Percentiles rank a stretch among this genome's conserved stretches.
These are phyloP conservation scores for Leptographium wingfieldii DNA, from an alignment of 2,329 filamentous ascomycete genomes.

Conservation along the genomic window DNA sequence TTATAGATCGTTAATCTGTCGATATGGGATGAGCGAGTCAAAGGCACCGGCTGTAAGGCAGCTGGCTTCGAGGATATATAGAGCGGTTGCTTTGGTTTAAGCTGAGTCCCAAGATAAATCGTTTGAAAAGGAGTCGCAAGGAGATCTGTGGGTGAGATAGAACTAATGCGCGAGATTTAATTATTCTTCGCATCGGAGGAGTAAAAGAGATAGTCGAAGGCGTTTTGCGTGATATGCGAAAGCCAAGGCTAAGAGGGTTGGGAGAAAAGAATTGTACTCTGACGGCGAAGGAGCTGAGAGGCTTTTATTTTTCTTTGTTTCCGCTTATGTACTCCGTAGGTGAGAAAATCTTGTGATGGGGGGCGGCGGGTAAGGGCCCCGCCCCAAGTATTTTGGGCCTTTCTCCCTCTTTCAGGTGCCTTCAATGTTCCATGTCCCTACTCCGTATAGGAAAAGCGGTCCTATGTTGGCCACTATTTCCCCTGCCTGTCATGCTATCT, in stretches of 20 bases:
- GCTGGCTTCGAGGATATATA: background rate
- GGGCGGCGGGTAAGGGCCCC: background rate
- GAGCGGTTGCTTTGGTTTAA: background rate
- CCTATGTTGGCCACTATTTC: background rate
- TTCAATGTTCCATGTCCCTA: background rate
- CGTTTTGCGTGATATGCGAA: background rate
- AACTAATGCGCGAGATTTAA: background rate
- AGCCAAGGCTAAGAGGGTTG: background rate
- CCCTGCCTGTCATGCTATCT: background rate
- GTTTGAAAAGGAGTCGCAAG: background rate
- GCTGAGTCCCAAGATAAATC: background rate
- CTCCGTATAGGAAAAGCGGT: background rate
- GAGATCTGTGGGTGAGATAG: background rate
- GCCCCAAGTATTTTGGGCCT: background rate
- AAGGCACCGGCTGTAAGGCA: background rate
- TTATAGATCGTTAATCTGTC: background rate
- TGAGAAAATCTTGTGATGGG: background rate
- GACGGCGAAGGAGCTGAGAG: background rate
- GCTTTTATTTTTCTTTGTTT: constrained; percentile 1
- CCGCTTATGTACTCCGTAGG: background rate
- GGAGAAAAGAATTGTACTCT: background rate
- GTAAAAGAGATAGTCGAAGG: background rate
- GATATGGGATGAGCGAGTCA: background rate
- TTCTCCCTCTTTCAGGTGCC: background rate
- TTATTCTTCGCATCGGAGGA: background rate